Evolutionary conservation across 73 alveolate genomes (phyloP).

Genomic region (Diophrys appendiculata): DNA sequence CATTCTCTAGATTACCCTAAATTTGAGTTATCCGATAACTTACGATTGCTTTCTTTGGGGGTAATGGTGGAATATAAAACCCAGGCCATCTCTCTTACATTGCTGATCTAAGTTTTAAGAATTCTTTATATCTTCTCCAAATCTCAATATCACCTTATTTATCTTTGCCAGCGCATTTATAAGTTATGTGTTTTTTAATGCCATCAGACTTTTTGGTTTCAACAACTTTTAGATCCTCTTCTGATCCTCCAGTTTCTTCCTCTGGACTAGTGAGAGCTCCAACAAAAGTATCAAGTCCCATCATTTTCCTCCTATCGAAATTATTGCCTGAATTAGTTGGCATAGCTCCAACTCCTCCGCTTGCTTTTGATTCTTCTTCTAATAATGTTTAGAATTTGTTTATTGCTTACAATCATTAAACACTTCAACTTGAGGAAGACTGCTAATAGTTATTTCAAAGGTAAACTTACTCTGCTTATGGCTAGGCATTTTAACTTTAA

Average conservation of each 20-base stretch:
- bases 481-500: too few relatives aligned
- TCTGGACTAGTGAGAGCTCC: not conserved
- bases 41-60: slow-evolving; percentile 9
- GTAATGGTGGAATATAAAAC: slow-evolving; percentile 1
- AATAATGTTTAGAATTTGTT: too few relatives aligned
- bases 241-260: not conserved
- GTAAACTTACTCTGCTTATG: too few relatives aligned
- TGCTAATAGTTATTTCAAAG: too few relatives aligned
- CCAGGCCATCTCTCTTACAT: not conserved
- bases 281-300: too few relatives aligned
- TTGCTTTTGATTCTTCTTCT: too few relatives aligned
- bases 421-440: too few relatives aligned
- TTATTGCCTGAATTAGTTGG: too few relatives aligned
- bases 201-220: slow-evolving; percentile 11
- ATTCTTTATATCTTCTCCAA: not conserved
- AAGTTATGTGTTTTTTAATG: not conserved
- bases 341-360: too few relatives aligned
- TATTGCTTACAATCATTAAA: too few relatives aligned
- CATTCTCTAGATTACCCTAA: not conserved
- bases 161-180: not conserved
- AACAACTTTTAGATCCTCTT: not conserved
- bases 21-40: not conserved
- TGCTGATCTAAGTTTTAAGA: not conserved
- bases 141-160: not conserved
- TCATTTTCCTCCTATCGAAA: too few relatives aligned